Conservation (phyloP, 2,329 filamentous ascomycete species). For the Pseudogymnoascus sp. region DNA sequence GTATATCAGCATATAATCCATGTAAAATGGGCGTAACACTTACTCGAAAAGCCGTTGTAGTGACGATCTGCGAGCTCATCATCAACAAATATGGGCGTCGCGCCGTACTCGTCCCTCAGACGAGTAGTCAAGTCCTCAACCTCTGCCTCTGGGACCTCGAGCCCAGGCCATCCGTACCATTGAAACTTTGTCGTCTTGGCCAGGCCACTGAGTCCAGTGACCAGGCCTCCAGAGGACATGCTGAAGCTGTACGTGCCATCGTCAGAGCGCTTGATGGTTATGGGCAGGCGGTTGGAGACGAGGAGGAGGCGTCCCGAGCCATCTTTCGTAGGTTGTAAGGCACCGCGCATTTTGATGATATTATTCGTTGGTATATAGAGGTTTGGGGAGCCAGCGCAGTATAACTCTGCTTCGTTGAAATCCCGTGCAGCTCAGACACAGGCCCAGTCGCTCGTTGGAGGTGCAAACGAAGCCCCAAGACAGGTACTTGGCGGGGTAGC, state of each 20-base stretch:
- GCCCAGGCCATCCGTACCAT: slow-evolving; percentile 97
- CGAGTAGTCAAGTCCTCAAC: slow-evolving; percentile 64
- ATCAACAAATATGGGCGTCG: slow-evolving; percentile 85
- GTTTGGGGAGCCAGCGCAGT: not conserved
- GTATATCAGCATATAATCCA: not conserved
- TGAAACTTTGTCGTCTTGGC: slow-evolving; percentile 90
- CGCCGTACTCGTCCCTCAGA: slow-evolving; percentile 79
- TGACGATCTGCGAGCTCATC: slow-evolving; percentile 90
- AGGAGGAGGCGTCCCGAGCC: slow-evolving; percentile 54
- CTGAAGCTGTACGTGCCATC: slow-evolving; percentile 89
- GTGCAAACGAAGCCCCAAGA: not conserved
- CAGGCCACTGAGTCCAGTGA: slow-evolving; percentile 85
- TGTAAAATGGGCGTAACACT: slow-evolving; percentile 28
- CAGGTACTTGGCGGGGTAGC: slow-evolving; percentile 1
- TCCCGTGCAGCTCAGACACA: not conserved
- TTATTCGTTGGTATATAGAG: not conserved
- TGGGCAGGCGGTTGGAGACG: slow-evolving; percentile 88
- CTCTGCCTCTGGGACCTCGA: slow-evolving; percentile 84
- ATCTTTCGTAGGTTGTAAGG: not conserved
- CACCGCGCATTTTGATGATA: not conserved
- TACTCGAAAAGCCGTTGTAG: slow-evolving; percentile 97
- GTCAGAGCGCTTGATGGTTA: slow-evolving; percentile 89
- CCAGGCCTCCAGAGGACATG: slow-evolving; percentile 94
- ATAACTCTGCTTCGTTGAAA: not conserved
- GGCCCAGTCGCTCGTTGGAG: not conserved